A percentile compares a stretch with the other conserved stretches of the same genome.
Evolutionary conservation across 805 yeast species (phyloP).

Genomic region (Lipomyces kockii): DNA sequence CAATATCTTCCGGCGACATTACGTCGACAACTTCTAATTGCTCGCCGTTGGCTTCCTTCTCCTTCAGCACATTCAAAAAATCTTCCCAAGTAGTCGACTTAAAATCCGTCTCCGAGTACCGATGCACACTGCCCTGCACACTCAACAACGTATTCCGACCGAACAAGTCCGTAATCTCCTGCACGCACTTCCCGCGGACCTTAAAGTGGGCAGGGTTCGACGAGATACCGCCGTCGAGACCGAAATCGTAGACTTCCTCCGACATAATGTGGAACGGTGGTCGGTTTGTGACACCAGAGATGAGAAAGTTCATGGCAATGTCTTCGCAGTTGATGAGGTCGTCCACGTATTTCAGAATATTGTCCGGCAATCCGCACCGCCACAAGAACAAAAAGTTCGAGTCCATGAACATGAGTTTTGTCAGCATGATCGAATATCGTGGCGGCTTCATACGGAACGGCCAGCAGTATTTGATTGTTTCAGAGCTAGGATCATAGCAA

Average conservation of each 20-base stretch:
- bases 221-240: constrained; percentile 36
- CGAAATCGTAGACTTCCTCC: constrained; percentile 35
- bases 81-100: constrained; percentile 35
- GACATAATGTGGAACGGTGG: constrained; percentile 32
- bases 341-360: constrained; percentile 34
- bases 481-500: constrained; percentile 25
- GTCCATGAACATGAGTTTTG: constrained; percentile 37
- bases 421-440: constrained; percentile 33
- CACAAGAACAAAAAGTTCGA: constrained; percentile 35
- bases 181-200: constrained; percentile 30
- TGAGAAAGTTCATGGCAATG: constrained; percentile 35
- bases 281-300: constrained; percentile 29
- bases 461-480: constrained; percentile 33
- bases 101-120: constrained; percentile 33
- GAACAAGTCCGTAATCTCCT: constrained; percentile 28
- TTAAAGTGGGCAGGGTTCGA: constrained; percentile 28
- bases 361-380: constrained; percentile 36
- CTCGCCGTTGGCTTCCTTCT: constrained; percentile 22
- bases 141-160: constrained; percentile 27
- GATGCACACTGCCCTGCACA: constrained; percentile 21
- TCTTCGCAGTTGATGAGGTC: constrained; percentile 36
- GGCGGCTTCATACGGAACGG: constrained; percentile 29
- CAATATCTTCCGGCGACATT: constrained; percentile 11
- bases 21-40: constrained; percentile 17
- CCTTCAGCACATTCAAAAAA: constrained; percentile 25